These are phyloP conservation scores for Naganishia sp. DNA, from an alignment of 1,284 basidiomycete genomes.

Conservation along the genomic window DNA sequence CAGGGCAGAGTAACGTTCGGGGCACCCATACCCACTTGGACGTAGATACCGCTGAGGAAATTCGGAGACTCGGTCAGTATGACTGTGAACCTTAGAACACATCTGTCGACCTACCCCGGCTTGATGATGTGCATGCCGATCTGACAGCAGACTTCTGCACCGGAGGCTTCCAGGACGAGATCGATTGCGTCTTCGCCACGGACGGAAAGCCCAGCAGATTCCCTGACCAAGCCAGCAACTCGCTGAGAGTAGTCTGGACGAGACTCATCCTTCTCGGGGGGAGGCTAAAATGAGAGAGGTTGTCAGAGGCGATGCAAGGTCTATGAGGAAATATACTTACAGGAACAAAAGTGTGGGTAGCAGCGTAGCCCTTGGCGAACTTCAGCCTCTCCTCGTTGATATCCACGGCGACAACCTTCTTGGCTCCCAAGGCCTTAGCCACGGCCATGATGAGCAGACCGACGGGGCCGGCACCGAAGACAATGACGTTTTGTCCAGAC, in stretches of 20 bases:
- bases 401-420: constrained; percentile 76
- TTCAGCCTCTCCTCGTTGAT: constrained; percentile 78
- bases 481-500: constrained; percentile 69
- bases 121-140: constrained; percentile 62
- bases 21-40: constrained; percentile 51
- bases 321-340: constrained; percentile 35
- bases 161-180: constrained; percentile 63
- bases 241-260: constrained; percentile 66
- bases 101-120: constrained; percentile 56
- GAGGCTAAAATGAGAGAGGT: constrained; percentile 41
- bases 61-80: neutral
- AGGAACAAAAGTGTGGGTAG: constrained; percentile 77
- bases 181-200: constrained; percentile 59
- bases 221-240: constrained; percentile 54
- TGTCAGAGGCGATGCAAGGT: constrained; percentile 22
- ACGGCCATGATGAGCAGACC: constrained; percentile 90
- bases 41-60: constrained; percentile 44
- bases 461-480: constrained; percentile 89
- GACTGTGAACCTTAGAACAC: too few species aligned
- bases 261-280: constrained; percentile 65
- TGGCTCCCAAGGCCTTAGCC: constrained; percentile 82
- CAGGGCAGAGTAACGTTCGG: constrained; percentile 51
- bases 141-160: constrained; percentile 65
- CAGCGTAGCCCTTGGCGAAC: constrained; percentile 86
- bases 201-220: constrained; percentile 54